Percentiles rank a stretch among this genome's conserved stretches.
Evolutionary conservation across 805 yeast genomes (phyloP).

Genomic region (Torulaspora franciscae): DNA sequence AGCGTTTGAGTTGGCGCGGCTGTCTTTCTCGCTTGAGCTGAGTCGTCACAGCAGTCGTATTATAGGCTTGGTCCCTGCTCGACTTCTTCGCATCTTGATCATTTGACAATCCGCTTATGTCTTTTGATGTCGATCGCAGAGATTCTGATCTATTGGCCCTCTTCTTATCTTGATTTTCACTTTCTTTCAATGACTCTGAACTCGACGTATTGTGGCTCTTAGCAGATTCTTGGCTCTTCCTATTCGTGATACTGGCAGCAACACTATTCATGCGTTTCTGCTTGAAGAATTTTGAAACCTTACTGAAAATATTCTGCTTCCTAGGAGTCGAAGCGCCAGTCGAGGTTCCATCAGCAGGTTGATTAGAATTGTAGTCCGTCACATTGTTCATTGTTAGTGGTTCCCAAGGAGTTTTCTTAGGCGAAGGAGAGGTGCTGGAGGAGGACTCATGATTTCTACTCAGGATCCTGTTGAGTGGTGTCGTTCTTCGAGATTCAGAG

Average conservation of each 20-base stretch:
- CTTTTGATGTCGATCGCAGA: slow-evolving; percentile 9
- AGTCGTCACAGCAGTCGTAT: background rate
- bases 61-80: background rate
- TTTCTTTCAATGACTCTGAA: slow-evolving; percentile 5
- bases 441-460: slow-evolving; percentile 22
- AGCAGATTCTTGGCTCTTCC: slow-evolving; percentile 6
- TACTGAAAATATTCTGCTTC: slow-evolving; percentile 32
- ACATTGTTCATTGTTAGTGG: slow-evolving; percentile 1
- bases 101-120: slow-evolving; percentile 5
- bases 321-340: slow-evolving; percentile 12
- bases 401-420: slow-evolving; percentile 1
- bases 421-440: slow-evolving; percentile 1
- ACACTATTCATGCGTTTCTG: slow-evolving; percentile 14
- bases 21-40: slow-evolving; percentile 4
- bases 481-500: slow-evolving; percentile 15
- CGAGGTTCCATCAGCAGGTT: background rate
- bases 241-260: slow-evolving; percentile 1
- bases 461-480: slow-evolving; percentile 27
- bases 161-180: slow-evolving; percentile 8
- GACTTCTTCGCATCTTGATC: slow-evolving; percentile 6
- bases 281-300: slow-evolving; percentile 36
- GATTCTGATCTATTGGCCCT: slow-evolving; percentile 15
- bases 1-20: slow-evolving; percentile 19
- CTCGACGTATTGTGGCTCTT: slow-evolving; percentile 8
- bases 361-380: slow-evolving; percentile 1